These are phyloP conservation scores for Graphilbum ipis-grandicollis DNA, from an alignment of 2,329 filamentous ascomycete species.

Conservation along the genomic window DNA sequence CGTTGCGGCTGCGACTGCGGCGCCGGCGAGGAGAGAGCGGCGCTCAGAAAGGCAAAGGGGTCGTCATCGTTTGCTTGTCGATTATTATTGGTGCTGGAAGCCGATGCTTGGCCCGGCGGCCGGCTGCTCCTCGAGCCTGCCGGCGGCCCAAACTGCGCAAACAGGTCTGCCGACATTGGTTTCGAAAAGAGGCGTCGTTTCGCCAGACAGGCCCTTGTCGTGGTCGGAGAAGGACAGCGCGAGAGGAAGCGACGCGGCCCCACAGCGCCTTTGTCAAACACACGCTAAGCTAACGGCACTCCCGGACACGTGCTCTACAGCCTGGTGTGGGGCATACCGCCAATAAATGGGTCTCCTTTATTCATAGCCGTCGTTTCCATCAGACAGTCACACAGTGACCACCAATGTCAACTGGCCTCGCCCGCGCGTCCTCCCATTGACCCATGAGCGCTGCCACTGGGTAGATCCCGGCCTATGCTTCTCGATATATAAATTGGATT, in stretches of 20 bases:
- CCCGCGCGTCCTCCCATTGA: not conserved
- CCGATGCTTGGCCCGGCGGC: slow-evolving; percentile 6
- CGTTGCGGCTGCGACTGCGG: slow-evolving; percentile 6
- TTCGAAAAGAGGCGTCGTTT: not conserved
- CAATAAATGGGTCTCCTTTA: no score
- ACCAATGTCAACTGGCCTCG: not conserved
- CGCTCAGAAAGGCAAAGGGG: slow-evolving; percentile 16
- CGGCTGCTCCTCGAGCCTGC: not conserved
- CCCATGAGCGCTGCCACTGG: no score
- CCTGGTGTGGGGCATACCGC: no score
- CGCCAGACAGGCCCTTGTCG: not conserved
- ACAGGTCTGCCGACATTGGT: slow-evolving; percentile 46
- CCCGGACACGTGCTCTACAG: no score
- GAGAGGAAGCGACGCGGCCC: not conserved
- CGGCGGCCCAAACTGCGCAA: slow-evolving; percentile 40
- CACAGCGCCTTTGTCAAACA: no score
- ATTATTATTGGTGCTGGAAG: slow-evolving; percentile 6
- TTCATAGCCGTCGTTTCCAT: not conserved
- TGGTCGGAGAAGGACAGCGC: not conserved
- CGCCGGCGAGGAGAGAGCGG: slow-evolving; percentile 7
- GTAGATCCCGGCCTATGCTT: no score
- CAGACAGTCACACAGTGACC: no score
- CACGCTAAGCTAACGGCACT: no score
- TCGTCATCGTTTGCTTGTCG: slow-evolving; percentile 13
- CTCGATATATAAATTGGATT: no score